A percentile compares a stretch with the other conserved stretches of the same genome.
phyloP scores from a whole-genome alignment of 1,139 yeast genomes.

The Tardiomyces digboiensis region DNA sequence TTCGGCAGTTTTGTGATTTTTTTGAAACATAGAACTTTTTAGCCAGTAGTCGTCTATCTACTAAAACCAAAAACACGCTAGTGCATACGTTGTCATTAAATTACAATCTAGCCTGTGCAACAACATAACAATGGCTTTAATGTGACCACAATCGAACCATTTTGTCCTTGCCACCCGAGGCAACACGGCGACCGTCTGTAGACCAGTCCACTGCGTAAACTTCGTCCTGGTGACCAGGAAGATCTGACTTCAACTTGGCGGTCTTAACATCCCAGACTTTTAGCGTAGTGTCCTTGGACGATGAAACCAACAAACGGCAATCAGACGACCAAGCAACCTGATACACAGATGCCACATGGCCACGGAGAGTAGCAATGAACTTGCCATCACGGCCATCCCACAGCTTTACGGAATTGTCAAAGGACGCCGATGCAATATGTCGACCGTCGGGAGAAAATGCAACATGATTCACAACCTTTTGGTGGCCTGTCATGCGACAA shows the following conservation, averaged over 20 bases:
- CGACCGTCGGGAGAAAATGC: constrained; percentile 96
- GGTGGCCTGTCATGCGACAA: constrained; percentile 95
- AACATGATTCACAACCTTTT: constrained; percentile 91
- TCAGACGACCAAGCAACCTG: constrained; percentile 99
- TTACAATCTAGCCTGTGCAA: too few relatives aligned
- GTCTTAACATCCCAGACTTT: constrained; percentile 96
- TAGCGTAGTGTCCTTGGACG: constrained; percentile 93
- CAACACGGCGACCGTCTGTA: constrained; percentile 85
- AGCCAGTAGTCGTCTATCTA: too few relatives aligned
- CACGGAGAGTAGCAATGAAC: constrained; percentile 82
- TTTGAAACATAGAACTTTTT: too few relatives aligned
- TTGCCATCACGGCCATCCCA: constrained; percentile 97
- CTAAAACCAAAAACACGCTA: too few relatives aligned
- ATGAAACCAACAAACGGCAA: constrained; percentile 79
- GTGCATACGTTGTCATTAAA: too few relatives aligned
- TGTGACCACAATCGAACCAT: constrained; percentile 91
- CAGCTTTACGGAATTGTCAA: constrained; percentile 86
- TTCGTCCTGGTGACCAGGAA: constrained; percentile 95
- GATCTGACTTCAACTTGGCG: constrained; percentile 71
- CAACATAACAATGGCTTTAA: too few relatives aligned
- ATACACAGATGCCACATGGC: constrained; percentile 97
- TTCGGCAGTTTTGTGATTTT: too few relatives aligned
- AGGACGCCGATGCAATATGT: constrained; percentile 82
- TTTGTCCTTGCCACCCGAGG: constrained; percentile 96
- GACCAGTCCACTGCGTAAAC: constrained; percentile 99